These are phyloP conservation scores for Kodamaea sp. DNA, from an alignment of 1,139 yeast genomes.

Conservation along the genomic window DNA sequence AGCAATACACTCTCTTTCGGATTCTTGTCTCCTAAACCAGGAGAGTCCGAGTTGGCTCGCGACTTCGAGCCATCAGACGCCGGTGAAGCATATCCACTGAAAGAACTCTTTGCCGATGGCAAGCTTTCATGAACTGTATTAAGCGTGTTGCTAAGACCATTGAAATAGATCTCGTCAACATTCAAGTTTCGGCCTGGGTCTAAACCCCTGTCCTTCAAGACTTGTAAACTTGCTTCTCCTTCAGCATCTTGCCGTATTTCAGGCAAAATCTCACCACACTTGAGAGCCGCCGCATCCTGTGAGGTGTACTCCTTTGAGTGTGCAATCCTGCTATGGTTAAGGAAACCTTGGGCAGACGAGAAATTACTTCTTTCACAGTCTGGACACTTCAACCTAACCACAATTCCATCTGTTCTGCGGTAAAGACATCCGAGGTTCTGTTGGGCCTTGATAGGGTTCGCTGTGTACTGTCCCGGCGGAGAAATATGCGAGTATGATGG, in stretches of 20 bases:
- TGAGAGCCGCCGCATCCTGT: constrained; percentile 74
- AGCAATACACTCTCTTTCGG: constrained; percentile 18
- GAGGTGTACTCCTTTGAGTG: constrained; percentile 72
- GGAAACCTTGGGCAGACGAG: constrained; percentile 77
- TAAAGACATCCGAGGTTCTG: constrained; percentile 58
- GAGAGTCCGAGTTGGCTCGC: constrained; percentile 7
- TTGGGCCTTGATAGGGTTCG: constrained; percentile 3
- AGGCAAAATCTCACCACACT: constrained; percentile 63
- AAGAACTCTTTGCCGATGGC: background rate
- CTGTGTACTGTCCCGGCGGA: constrained; percentile 17
- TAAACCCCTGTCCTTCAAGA: constrained; percentile 40
- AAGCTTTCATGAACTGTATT: constrained; percentile 18
- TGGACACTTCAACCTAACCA: constrained; percentile 68
- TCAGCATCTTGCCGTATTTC: constrained; percentile 61
- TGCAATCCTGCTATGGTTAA: constrained; percentile 74
- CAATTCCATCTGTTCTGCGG: constrained; percentile 69
- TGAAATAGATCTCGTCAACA: constrained; percentile 41
- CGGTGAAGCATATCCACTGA: background rate
- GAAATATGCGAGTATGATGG: constrained; percentile 26
- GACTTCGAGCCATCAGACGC: constrained; percentile 1
- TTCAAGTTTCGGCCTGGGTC: constrained; percentile 45
- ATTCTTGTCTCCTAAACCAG: background rate
- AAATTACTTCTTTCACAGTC: constrained; percentile 69
- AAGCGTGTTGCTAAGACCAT: constrained; percentile 30
- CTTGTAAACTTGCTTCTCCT: constrained; percentile 48